Conservation (phyloP, 2,329 filamentous ascomycete genomes). For the Sclerotinia trifoliorum region DNA sequence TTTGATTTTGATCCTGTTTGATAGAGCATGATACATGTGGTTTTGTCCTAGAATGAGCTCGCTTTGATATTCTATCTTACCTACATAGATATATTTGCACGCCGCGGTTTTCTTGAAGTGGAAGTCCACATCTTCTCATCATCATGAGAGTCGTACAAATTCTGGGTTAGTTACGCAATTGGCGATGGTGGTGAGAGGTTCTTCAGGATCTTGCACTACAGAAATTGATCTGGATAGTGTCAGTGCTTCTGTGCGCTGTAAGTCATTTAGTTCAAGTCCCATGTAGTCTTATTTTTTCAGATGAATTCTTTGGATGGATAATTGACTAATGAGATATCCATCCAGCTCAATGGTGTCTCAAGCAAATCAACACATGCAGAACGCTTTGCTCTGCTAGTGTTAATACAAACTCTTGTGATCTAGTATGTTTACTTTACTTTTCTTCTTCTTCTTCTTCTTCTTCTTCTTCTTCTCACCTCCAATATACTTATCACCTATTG, state of each 20-base stretch:
- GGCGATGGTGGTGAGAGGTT: background rate
- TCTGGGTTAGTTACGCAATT: background rate
- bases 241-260: background rate
- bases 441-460: background rate
- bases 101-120: background rate
- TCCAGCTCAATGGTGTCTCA: constrained; percentile 58
- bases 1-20: background rate
- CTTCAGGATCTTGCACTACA: background rate
- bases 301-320: background rate
- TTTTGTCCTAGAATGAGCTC: background rate
- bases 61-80: background rate
- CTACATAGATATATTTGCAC: background rate
- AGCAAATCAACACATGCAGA: constrained; percentile 58
- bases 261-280: background rate
- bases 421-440: constrained; percentile 46
- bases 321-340: constrained; percentile 30
- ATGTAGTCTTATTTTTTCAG: no score
- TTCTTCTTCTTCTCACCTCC: background rate
- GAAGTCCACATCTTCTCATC: background rate
- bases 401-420: constrained; percentile 49
- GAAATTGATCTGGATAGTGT: background rate
- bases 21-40: background rate
- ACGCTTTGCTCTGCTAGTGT: constrained; percentile 54
- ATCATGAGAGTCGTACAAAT: constrained; percentile 3
- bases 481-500: background rate